Base-by-base conservation (phyloP, 805 yeast genomes). In the Kodamaea laetipori region DNA sequence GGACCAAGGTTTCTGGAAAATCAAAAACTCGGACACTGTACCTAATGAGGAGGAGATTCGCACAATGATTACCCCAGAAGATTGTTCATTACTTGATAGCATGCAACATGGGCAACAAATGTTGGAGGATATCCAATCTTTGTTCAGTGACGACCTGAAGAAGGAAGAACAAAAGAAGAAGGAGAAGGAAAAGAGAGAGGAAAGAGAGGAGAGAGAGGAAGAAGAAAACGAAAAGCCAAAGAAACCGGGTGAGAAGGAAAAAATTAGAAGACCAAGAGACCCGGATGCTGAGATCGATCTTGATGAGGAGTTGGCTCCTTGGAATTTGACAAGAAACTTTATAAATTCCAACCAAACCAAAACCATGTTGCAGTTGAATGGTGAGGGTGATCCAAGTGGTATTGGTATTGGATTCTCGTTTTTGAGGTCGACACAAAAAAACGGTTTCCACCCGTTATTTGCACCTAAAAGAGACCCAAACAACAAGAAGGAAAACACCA, bases 321-420 rank as follows among this genome's bases (percentile, higher is more conserved):
- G 99, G 99, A 90, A 88, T 61, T 74, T 84, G n/a, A 82, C 97
- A 0, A 76, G 89, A 48, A 94, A 94, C 63, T 94, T 94, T 58
- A 81, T 90, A 43, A 87, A 82, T 61, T 94, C 98, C 2, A 90
- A 96, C 17, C 98, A 90, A 60, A 95, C 97, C 43, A 90, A 95
- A 56, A 95, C 97, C 0, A 94, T 94, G 97, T 74, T 94, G 33
- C 97, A 90, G 58, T 78, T 94, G 18, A 88, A 88, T 58, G 97
- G 97, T 10, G 90, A 84, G 42, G 98, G 98, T 38, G 98, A 94
- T 61, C 95, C 96, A 1, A 82, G 96, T 0, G 96, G 95, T 17
- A 80, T 86, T 50, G 94, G 96, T 2, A 86, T 88, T 51, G 96
- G 92, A 0, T 86, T 86, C 52, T 88, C 96, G 7, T 86, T 92